A percentile compares a stretch with the other conserved stretches of the same genome.
Evolutionary conservation across 257 asterid genomes (phyloP).

Genomic region (Paraleonurus japonicus): DNA sequence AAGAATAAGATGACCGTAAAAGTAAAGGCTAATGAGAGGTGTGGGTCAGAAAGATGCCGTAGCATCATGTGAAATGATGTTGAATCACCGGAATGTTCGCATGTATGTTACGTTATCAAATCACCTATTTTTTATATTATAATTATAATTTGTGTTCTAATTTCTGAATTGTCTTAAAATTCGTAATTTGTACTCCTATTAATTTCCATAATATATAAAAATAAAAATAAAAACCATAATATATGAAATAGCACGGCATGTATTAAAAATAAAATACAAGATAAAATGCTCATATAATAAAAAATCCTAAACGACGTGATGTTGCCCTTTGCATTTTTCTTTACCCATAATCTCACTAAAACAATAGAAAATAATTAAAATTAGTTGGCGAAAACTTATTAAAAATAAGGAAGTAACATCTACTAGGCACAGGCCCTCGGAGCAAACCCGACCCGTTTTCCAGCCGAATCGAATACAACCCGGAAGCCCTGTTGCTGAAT

Average conservation of each 20-base stretch:
- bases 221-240: no score
- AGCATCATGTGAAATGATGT: no score
- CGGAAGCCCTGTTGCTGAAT: conserved; percentile 73
- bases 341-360: neutral
- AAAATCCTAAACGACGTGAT: neutral
- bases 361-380: neutral
- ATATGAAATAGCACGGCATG: no score
- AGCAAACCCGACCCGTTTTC: conserved; percentile 58
- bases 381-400: neutral
- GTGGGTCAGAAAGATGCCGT: no score
- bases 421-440: conserved; percentile 35
- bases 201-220: neutral
- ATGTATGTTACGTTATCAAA: no score
- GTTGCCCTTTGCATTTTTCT: neutral
- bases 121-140: no score
- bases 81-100: no score
- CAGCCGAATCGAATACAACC: conserved; percentile 53
- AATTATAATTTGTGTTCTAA: no score
- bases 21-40: no score
- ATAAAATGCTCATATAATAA: neutral
- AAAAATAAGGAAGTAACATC: neutral
- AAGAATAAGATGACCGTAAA: no score
- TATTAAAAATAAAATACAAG: neutral
- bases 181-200: no score
- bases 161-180: no score